phyloP scores from a whole-genome alignment of 139 green algal species.

The Monoraphidium neglectum region DNA sequence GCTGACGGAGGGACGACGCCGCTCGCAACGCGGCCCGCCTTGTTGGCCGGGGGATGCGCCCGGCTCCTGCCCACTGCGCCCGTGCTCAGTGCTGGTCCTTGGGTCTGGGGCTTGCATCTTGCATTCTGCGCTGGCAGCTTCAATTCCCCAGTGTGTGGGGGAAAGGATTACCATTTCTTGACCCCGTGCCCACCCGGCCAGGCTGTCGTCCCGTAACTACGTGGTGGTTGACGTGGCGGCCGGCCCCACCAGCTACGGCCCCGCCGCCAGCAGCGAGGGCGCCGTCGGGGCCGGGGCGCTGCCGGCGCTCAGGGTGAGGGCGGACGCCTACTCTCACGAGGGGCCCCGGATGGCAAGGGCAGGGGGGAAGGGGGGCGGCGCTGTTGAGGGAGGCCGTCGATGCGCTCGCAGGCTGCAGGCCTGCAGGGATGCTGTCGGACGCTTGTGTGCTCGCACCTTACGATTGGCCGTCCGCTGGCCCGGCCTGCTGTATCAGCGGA shows the following conservation, averaged over 20 bases:
- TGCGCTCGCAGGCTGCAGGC: neutral
- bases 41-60: too few relatives aligned
- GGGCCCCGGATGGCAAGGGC: neutral
- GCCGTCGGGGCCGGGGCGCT: slow-evolving; percentile 9
- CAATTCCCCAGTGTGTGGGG: too few relatives aligned
- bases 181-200: too few relatives aligned
- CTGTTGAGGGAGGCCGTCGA: neutral
- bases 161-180: too few relatives aligned
- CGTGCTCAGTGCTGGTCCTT: too few relatives aligned
- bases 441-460: neutral
- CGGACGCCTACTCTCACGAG: neutral
- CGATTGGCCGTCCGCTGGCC: neutral
- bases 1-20: too few relatives aligned
- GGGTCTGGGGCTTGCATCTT: too few relatives aligned
- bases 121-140: too few relatives aligned
- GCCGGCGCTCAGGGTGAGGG: slow-evolving; percentile 16
- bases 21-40: too few relatives aligned
- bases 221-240: slow-evolving; percentile 28
- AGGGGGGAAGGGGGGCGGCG: neutral
- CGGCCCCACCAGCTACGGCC: slow-evolving; percentile 19
- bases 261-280: slow-evolving; percentile 6
- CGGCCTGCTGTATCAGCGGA: slow-evolving; percentile 23
- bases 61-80: too few relatives aligned
- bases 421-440: neutral
- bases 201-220: slow-evolving; percentile 22